A percentile compares a stretch with the other conserved stretches of the same genome.
phyloP scores from a whole-genome alignment of 2,329 filamentous ascomycete genomes.

The Mycogone perniciosa region DNA sequence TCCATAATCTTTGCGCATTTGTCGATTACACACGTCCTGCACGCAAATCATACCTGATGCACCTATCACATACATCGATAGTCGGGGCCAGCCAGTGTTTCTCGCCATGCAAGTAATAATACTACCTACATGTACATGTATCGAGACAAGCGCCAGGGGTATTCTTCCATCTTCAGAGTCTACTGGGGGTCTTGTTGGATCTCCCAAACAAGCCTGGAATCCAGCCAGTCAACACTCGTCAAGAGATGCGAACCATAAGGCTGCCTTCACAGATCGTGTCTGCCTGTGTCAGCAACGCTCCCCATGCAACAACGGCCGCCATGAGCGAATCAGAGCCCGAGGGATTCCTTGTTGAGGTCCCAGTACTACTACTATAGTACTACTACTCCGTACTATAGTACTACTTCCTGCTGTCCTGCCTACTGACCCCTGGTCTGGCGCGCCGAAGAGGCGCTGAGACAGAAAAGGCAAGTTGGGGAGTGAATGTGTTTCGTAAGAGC shows the following conservation, averaged over 20 bases:
- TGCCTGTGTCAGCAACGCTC: constrained; percentile 22
- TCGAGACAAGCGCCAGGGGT: no score
- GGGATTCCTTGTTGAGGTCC: background rate
- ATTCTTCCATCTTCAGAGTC: no score
- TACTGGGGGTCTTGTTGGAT: background rate
- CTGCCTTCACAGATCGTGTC: constrained; percentile 16
- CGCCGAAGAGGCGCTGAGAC: background rate
- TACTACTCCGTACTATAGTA: no score
- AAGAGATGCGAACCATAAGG: constrained; percentile 14
- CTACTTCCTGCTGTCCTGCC: background rate
- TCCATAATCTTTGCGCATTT: no score
- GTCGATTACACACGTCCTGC: background rate
- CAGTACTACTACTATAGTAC: background rate
- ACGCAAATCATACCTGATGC: background rate
- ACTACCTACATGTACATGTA: background rate
- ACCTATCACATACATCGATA: background rate
- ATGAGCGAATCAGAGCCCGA: constrained; percentile 23
- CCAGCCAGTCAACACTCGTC: constrained; percentile 6
- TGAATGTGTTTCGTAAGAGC: no score
- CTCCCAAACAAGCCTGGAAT: no score
- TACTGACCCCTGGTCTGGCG: no score
- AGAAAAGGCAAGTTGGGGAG: background rate
- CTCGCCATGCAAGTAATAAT: no score
- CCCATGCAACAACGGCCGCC: constrained; percentile 25
- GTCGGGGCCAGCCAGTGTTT: background rate